Base-by-base conservation (phyloP, 2,329 filamentous ascomycete species). In the Ophiocordyceps camponoti-rufipedis region DNA sequence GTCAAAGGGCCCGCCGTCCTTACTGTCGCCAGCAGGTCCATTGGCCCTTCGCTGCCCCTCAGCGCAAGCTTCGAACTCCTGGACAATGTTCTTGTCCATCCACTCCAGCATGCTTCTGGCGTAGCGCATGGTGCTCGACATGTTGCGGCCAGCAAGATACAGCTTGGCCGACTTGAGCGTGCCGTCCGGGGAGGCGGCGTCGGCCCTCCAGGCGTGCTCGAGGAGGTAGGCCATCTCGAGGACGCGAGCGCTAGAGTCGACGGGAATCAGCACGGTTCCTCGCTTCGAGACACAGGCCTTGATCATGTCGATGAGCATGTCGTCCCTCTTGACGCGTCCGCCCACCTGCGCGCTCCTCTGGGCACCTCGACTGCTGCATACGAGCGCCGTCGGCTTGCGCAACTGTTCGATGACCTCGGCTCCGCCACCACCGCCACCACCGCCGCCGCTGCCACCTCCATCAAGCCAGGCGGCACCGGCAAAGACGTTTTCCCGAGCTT, bases 81-180 rank as follows among this genome's bases (percentile, higher is more conserved):
- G 80, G 40, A 94, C 82, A 48, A 98, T 93, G 47, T 80, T 82
- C 56, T 95, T 88, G 57, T 96, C 88, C 88, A 98, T 96, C 91
- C 91, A 98, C 58, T 98, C 91, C 31, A 98, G 69, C 85, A 98
- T 94, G 60, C 89, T 95, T 52, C 88, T 75, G 28, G 89, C 85
- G 52, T 95, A 85, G 45, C 86, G 75, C 71, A 96, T 84, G 0
- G 88, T 94, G 50, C 86, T 88, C 47, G 85, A 81, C 51, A 85
- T 83, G 49, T 86, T 94, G 48, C 80, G 81, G 38, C 87, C 88
- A 1, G 88, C 89, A 41, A 98, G 69, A 57, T 87, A 95, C 1
- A 95, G 68, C 53, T 72, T 76, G 0, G 74, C 66, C 1, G 67
- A 62, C 46, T 68, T 68, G 14, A 81, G 62, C 1, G 64, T 62